Percentiles rank a stretch among this genome's conserved stretches.
Conservation (phyloP, 176 grass and related monocot species). For the Zizania latifolia region DNA sequence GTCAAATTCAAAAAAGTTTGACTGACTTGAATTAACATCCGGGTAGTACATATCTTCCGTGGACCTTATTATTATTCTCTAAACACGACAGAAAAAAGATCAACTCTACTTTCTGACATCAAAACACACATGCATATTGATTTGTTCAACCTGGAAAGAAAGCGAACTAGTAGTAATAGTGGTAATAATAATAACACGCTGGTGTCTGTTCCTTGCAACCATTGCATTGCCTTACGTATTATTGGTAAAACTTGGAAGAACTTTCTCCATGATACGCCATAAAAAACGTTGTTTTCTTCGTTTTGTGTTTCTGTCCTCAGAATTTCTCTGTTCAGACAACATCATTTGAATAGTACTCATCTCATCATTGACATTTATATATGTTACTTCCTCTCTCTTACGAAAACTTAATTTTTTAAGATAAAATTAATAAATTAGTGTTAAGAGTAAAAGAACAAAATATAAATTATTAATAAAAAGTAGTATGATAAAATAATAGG, state of each 20-base stretch:
- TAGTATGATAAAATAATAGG: too few species aligned
- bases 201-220: conserved; percentile 16
- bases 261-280: conserved; percentile 20
- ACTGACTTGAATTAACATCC: neutral
- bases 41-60: neutral
- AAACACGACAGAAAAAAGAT: too few species aligned
- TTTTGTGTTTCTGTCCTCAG: neutral
- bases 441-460: too few species aligned
- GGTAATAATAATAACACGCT: conserved; percentile 11
- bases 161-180: too few species aligned
- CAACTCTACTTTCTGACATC: neutral
- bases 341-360: neutral
- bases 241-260: neutral
- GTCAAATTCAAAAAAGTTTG: too few species aligned
- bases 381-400: too few species aligned
- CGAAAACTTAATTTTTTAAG: too few species aligned
- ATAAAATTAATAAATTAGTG: too few species aligned
- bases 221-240: conserved; percentile 1
- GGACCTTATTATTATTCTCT: neutral
- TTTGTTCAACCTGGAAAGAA: neutral
- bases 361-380: neutral
- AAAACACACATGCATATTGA: conserved; percentile 16
- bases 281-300: neutral
- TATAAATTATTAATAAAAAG: too few species aligned
- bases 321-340: conserved; percentile 35